A percentile compares a stretch with the other conserved stretches of the same genome.
phyloP scores from a whole-genome alignment of 2,329 filamentous ascomycete species.

The Whalleya microplaca region DNA sequence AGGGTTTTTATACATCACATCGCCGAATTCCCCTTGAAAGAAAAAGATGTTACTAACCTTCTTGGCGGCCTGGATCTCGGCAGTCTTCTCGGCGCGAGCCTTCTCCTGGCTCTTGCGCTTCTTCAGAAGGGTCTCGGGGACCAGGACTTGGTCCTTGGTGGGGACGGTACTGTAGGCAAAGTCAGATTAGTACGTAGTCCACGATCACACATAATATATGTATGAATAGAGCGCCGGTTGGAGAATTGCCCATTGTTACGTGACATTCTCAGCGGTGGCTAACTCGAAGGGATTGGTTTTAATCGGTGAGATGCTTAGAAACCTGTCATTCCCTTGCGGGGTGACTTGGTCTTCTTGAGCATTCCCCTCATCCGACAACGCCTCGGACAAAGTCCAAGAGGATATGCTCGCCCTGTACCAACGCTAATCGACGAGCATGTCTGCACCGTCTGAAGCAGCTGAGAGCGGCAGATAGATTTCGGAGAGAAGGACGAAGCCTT shows the following conservation, averaged over 20 bases:
- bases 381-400: conserved; percentile 56
- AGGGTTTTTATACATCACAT: conserved; percentile 87
- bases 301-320: conserved; percentile 67
- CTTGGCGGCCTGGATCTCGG: conserved; percentile 84
- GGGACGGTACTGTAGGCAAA: conserved; percentile 74
- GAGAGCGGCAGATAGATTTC: conserved; percentile 71
- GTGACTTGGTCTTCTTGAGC: conserved; percentile 12
- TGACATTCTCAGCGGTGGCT: conserved; percentile 89
- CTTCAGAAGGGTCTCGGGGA: conserved; percentile 99
- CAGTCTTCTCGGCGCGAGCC: conserved; percentile 85
- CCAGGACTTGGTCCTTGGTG: conserved; percentile 87
- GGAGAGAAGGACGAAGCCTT: conserved; percentile 71
- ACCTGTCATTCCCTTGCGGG: conserved; percentile 22
- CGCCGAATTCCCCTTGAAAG: conserved; percentile 35
- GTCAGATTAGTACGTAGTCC: conserved; percentile 82
- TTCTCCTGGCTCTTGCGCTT: conserved; percentile 99
- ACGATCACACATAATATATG: conserved; percentile 60
- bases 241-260: conserved; percentile 89
- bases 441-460: conserved; percentile 29
- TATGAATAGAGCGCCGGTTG: conserved; percentile 74
- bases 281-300: conserved; percentile 80
- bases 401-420: conserved; percentile 50
- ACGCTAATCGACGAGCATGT: conserved; percentile 28
- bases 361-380: conserved; percentile 76
- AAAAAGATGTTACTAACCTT: conserved; percentile 68